A percentile compares a stretch with the other conserved stretches of the same genome.
Conservation (phyloP, 306 rosid genomes). For the Quercus berberidifolia region DNA sequence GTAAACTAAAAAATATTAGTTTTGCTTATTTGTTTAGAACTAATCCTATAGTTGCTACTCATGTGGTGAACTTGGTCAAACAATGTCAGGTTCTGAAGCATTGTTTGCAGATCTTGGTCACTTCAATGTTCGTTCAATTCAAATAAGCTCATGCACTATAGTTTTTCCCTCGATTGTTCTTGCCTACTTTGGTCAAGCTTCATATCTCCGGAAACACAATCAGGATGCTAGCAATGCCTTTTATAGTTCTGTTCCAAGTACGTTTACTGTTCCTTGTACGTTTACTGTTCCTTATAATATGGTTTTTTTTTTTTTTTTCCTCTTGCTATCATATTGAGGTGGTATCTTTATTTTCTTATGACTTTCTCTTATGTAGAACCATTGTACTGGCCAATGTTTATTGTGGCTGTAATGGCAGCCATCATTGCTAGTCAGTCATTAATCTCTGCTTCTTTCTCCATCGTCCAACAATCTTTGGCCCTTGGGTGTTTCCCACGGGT, state of each 20-base stretch:
- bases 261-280: neutral
- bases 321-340: neutral
- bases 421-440: slow-evolving; percentile 82
- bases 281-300: neutral
- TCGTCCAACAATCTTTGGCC: slow-evolving; percentile 70
- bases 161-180: slow-evolving; percentile 9
- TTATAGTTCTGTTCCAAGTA: slow-evolving; percentile 17
- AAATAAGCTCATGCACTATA: slow-evolving; percentile 12
- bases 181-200: slow-evolving; percentile 25
- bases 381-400: slow-evolving; percentile 73
- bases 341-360: too few species aligned
- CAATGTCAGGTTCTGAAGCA: slow-evolving; percentile 21
- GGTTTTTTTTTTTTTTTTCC: too few species aligned
- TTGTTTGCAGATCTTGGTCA: slow-evolving; percentile 31
- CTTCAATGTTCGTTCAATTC: slow-evolving; percentile 21
- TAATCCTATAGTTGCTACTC: neutral
- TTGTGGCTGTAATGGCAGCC: slow-evolving; percentile 53
- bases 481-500: slow-evolving; percentile 84
- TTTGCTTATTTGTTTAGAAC: too few species aligned
- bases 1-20: too few species aligned
- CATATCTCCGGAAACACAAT: slow-evolving; percentile 13
- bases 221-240: neutral
- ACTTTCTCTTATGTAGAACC: slow-evolving; percentile 25
- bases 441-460: slow-evolving; percentile 76
- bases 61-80: neutral